phyloP scores from a whole-genome alignment of 108 stramenopile species.

The Chaetoceros muelleri region DNA sequence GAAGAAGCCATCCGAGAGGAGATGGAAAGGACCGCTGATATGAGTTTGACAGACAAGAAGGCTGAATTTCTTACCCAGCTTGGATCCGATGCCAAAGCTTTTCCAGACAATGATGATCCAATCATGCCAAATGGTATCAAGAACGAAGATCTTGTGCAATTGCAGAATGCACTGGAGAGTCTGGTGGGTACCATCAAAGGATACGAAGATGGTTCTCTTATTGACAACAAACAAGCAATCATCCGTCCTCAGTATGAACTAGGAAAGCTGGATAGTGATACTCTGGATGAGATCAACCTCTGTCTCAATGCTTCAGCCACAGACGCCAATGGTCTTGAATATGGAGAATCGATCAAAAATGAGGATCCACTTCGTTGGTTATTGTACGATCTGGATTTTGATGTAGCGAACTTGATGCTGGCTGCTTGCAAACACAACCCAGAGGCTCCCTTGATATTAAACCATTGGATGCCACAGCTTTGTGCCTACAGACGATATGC shows the following conservation, averaged over 20 bases:
- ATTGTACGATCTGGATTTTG: slow-evolving; percentile 72
- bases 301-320: not conserved
- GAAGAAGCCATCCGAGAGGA: not conserved
- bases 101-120: not conserved
- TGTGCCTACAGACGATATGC: slow-evolving; percentile 55
- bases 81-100: not conserved
- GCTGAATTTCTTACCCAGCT: not conserved
- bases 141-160: not conserved
- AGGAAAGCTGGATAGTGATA: not conserved
- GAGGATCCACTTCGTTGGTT: slow-evolving; percentile 26
- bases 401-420: slow-evolving; percentile 73
- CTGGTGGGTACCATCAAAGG: not conserved
- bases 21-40: slow-evolving; percentile 8
- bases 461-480: slow-evolving; percentile 79
- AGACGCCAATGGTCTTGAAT: not conserved
- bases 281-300: not conserved
- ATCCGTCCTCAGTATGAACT: not conserved
- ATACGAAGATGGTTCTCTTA: not conserved
- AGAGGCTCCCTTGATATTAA: slow-evolving; percentile 63
- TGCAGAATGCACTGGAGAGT: not conserved
- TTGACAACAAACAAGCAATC: not conserved
- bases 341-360: not conserved
- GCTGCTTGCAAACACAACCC: slow-evolving; percentile 72
- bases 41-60: slow-evolving; percentile 30
- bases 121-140: not conserved